phyloP scores from a whole-genome alignment of 2,329 filamentous ascomycete species.

The Blastomyces silverae region DNA sequence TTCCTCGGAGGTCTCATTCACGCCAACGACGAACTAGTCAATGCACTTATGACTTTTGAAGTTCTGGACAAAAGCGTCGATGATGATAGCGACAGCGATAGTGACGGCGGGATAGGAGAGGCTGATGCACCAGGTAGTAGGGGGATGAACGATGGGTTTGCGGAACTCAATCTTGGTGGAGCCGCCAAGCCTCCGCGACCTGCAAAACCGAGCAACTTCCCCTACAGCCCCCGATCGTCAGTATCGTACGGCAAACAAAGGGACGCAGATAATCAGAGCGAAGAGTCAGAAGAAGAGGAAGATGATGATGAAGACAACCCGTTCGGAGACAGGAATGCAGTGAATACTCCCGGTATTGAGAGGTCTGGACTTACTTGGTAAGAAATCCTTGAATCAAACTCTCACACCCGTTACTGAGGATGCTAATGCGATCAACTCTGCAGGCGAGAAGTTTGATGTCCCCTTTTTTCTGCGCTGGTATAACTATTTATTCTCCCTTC shows the following conservation, averaged over 20 bases:
- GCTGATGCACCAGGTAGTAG: constrained; percentile 19
- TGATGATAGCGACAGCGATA: constrained; percentile 62
- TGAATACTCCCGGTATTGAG: constrained; percentile 32
- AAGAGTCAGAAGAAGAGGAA: constrained; percentile 47
- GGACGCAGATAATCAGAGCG: constrained; percentile 51
- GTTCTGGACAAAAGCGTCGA: constrained; percentile 65
- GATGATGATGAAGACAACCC: constrained; percentile 78
- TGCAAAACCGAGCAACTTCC: constrained; percentile 56
- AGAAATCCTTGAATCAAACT: neutral
- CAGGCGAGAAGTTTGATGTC: constrained; percentile 14
- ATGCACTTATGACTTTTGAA: constrained; percentile 87
- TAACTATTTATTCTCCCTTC: neutral
- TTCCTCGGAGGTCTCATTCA: constrained; percentile 86
- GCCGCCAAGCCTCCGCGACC: constrained; percentile 42
- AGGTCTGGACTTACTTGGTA: constrained; percentile 34
- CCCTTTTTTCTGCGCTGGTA: neutral
- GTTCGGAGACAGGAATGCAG: constrained; percentile 74
- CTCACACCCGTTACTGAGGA: neutral
- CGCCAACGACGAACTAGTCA: constrained; percentile 93
- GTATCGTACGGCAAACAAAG: constrained; percentile 23
- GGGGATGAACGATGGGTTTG: constrained; percentile 30
- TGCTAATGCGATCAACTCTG: constrained; percentile 1
- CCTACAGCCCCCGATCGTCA: constrained; percentile 19
- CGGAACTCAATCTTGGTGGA: constrained; percentile 31
- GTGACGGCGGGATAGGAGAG: constrained; percentile 23